Base-by-base conservation (phyloP, 2,329 filamentous ascomycete genomes). In the Phialemonium atrogriseum region DNA sequence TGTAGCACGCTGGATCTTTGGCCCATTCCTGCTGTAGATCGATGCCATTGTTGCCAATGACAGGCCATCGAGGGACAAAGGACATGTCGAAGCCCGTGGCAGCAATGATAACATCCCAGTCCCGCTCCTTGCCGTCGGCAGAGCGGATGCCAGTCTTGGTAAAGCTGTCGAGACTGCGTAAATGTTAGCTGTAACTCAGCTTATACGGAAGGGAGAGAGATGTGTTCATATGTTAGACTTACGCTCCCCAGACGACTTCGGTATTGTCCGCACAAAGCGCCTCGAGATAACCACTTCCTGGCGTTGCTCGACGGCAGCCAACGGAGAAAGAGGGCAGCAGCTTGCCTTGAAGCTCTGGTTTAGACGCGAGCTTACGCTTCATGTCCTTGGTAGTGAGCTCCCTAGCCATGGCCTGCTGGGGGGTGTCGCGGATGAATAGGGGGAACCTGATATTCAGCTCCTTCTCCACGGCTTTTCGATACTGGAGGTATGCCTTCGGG, bases 271-370 rank as follows among this genome's bases (percentile, higher is more conserved):
- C n/a, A n/a, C n/a, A n/a, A n/a, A n/a, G n/a, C n/a, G 59, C 44
- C 24, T 62, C 50, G 1, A 66, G 52, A 37, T 61, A 66, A 11
- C 52, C 53, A 6, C 58, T 52, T 5, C 60, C 61, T 0, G 62
- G 62, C 12, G 43, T 49, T 14, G 48, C 43, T 3, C 46, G 42
- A 5, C 46, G 40, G 25, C 46, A 47, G 3, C 45, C 45, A 15
- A 37, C 40, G 28, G 47, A 44, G 18, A 48, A 48, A 0, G 28
- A 16, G 0, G 46, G 46, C 10, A 47, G 42, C 11, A 48, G 40
- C 4, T 34, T 32, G 5, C 37, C 29, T 17, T 42, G 43, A 7
- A 47, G 25, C 2, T 39, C 34, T 2, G 35, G n/a, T n/a, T n/a
- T n/a, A n/a, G n/a, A n/a, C n/a, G n/a, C n/a, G n/a, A n/a, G n/a